phyloP scores from a whole-genome alignment of 768 basidiomycete genomes.

The Termitomyces sp. region DNA sequence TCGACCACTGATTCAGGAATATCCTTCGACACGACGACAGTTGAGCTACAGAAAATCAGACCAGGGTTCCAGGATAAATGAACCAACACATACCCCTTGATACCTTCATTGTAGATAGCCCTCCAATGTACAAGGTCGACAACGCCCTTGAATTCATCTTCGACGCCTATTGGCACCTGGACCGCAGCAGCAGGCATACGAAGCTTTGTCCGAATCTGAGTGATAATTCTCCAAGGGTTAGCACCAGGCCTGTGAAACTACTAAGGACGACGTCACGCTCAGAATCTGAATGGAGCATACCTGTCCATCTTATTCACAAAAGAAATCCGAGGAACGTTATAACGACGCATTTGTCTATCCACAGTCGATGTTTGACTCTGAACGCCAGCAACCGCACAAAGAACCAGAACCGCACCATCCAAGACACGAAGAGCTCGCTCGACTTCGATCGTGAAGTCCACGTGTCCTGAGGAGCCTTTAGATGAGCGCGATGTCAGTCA shows the following conservation, averaged over 20 bases:
- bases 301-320: conserved; percentile 99
- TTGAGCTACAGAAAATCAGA: conserved; percentile 42
- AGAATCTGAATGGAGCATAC: conserved; percentile 27
- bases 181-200: conserved; percentile 92
- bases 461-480: conserved; percentile 64
- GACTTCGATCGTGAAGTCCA: conserved; percentile 99
- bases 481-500: not conserved
- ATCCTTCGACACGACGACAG: conserved; percentile 79
- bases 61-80: not conserved
- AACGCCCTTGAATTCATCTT: conserved; percentile 85
- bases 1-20: conserved; percentile 76
- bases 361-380: conserved; percentile 99
- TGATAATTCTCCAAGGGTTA: conserved; percentile 93
- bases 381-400: conserved; percentile 97
- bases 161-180: conserved; percentile 91
- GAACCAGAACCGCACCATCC: conserved; percentile 93
- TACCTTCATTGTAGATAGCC: conserved; percentile 90
- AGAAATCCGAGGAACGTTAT: conserved; percentile 91
- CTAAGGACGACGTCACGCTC: not conserved
- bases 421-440: conserved; percentile 94
- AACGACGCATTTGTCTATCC: conserved; percentile 97
- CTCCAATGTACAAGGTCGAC: conserved; percentile 95
- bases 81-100: conserved; percentile 73
- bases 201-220: conserved; percentile 89
- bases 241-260: conserved; percentile 72